Evolutionary conservation across 2,329 filamentous ascomycete species (phyloP).

Genomic region (Ambrosiella cleistominuta): DNA sequence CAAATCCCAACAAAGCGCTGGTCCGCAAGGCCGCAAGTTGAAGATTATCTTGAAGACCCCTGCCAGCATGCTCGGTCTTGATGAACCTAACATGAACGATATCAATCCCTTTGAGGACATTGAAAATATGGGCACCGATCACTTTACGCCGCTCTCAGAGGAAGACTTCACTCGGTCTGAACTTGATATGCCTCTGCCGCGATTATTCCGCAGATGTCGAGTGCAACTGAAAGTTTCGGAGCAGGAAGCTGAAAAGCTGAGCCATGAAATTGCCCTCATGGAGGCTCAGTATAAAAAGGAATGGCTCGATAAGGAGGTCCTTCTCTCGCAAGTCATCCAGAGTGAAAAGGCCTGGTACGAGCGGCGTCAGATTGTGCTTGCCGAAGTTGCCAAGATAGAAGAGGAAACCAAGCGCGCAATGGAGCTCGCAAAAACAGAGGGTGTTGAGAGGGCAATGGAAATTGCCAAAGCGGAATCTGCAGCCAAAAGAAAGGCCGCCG

Average conservation of each 20-base stretch:
- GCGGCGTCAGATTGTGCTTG: constrained; percentile 32
- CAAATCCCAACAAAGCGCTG: constrained; percentile 17
- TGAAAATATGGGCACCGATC: constrained; percentile 26
- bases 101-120: constrained; percentile 28
- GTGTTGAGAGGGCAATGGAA: background rate
- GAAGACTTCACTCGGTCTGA: constrained; percentile 51
- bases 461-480: background rate
- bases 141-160: constrained; percentile 35
- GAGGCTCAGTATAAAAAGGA: constrained; percentile 52
- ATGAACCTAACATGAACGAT: constrained; percentile 34
- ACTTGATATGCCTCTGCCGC: constrained; percentile 38
- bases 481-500: background rate
- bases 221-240: constrained; percentile 58
- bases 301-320: constrained; percentile 64
- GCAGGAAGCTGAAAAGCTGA: constrained; percentile 45
- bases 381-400: constrained; percentile 20
- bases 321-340: constrained; percentile 54
- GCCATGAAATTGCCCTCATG: constrained; percentile 45
- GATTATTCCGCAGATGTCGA: constrained; percentile 50
- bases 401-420: constrained; percentile 16
- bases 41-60: constrained; percentile 48
- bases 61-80: constrained; percentile 37
- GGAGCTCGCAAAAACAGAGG: constrained; percentile 5
- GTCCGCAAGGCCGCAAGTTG: constrained; percentile 31
- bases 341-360: constrained; percentile 49